A percentile compares a stretch with the other conserved stretches of the same genome.
phyloP scores from a whole-genome alignment of 164 flowering plant genomes.

The Stephania japonica region DNA sequence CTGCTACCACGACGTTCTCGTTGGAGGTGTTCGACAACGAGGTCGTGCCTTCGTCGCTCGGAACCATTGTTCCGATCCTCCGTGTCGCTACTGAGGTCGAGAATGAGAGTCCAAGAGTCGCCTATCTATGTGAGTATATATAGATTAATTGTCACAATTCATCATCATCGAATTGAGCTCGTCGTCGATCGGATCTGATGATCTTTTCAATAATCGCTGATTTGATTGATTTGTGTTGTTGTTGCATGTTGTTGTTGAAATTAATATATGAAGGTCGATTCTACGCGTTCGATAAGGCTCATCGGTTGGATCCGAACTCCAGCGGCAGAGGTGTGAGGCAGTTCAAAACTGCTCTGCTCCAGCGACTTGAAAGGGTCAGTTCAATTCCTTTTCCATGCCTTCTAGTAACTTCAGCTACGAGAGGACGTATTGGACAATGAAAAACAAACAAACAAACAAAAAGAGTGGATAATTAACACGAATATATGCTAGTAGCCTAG shows the following conservation, averaged over 20 bases:
- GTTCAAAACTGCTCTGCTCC: conserved; percentile 78
- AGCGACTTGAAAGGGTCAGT: conserved; percentile 73
- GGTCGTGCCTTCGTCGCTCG: conserved; percentile 87
- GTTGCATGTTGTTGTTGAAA: background rate
- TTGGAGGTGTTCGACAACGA: conserved; percentile 91
- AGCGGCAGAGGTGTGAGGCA: conserved; percentile 96
- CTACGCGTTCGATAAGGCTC: conserved; percentile 94
- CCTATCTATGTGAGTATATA: conserved; percentile 73
- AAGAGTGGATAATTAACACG: no score
- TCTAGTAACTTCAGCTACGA: no score
- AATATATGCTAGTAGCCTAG: no score
- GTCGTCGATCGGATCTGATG: background rate
- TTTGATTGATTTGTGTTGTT: background rate
- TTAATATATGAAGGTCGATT: conserved; percentile 67
- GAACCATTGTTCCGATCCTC: conserved; percentile 76
- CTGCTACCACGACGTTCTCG: conserved; percentile 70
- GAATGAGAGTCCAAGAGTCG: conserved; percentile 78
- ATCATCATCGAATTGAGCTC: background rate
- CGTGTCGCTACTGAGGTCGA: conserved; percentile 90
- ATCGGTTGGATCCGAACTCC: conserved; percentile 77
- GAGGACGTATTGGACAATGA: no score
- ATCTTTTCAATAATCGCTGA: background rate
- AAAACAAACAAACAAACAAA: no score
- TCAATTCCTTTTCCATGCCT: background rate
- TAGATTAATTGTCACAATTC: background rate